Percentiles rank a stretch among this genome's conserved stretches.
Evolutionary conservation across 2,329 filamentous ascomycete species (phyloP).

Genomic region (Cladophialophora carrionii): DNA sequence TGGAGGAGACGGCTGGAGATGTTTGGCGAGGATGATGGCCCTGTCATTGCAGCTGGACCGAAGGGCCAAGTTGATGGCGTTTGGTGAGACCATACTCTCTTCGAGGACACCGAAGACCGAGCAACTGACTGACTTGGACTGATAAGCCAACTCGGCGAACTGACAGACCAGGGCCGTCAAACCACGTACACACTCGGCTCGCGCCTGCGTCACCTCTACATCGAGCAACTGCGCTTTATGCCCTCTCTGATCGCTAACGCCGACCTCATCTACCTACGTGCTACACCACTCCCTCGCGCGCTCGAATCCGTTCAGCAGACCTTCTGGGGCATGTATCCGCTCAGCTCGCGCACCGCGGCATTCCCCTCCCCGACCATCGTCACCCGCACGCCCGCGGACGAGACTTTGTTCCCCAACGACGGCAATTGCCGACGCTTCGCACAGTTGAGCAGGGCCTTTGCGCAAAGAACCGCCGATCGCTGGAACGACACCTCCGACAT

Average conservation of each 20-base stretch:
- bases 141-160: constrained; percentile 60
- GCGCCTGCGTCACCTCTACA: constrained; percentile 71
- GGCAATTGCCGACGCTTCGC: constrained; percentile 72
- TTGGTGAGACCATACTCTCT: constrained; percentile 59
- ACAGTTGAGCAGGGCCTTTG: constrained; percentile 70
- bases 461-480: constrained; percentile 68
- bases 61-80: constrained; percentile 73
- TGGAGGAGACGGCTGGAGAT: constrained; percentile 78
- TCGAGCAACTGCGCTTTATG: constrained; percentile 74
- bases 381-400: constrained; percentile 66
- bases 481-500: constrained; percentile 82
- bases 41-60: constrained; percentile 69
- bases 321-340: constrained; percentile 74
- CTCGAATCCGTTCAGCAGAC: constrained; percentile 77
- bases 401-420: constrained; percentile 81
- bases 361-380: constrained; percentile 69
- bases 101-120: neutral
- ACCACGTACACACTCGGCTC: constrained; percentile 71
- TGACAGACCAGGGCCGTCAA: constrained; percentile 74
- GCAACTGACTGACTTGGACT: constrained; percentile 4
- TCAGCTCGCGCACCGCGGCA: constrained; percentile 52
- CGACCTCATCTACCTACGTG: constrained; percentile 70
- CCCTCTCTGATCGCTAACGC: constrained; percentile 60
- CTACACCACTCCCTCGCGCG: constrained; percentile 74
- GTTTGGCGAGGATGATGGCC: constrained; percentile 71